phyloP scores from a whole-genome alignment of 2,329 filamentous ascomycete species.

The Chrysoporthe cubensis region DNA sequence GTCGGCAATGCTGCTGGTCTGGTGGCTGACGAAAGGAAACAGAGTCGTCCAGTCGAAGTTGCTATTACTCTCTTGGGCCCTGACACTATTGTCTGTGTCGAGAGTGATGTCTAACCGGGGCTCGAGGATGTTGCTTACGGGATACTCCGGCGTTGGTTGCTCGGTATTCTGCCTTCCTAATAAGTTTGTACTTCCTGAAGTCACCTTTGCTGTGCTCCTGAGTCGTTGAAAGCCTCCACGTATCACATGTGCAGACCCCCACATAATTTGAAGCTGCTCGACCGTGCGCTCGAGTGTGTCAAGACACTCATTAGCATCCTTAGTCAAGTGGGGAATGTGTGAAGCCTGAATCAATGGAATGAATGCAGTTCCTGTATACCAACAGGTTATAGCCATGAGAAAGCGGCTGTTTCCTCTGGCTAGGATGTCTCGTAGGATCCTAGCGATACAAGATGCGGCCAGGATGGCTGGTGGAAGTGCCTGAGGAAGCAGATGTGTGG shows the following conservation, averaged over 20 bases:
- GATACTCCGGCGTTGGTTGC: background rate
- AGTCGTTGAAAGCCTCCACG: conserved; percentile 38
- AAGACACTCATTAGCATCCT: conserved; percentile 40
- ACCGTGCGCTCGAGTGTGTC: conserved; percentile 39
- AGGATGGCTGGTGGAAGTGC: conserved; percentile 42
- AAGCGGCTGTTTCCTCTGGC: conserved; percentile 44
- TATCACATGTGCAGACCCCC: conserved; percentile 43
- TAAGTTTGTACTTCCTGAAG: background rate
- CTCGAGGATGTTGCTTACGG: background rate
- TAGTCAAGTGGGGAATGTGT: conserved; percentile 37
- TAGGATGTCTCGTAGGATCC: conserved; percentile 44
- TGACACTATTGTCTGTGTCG: background rate
- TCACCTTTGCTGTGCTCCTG: conserved; percentile 19
- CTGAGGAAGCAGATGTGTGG: conserved; percentile 42
- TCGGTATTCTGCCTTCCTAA: background rate
- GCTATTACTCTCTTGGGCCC: conserved; percentile 23
- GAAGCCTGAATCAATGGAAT: conserved; percentile 45
- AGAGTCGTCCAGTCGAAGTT: conserved; percentile 40
- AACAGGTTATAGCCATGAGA: conserved; percentile 48
- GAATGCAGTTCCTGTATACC: conserved; percentile 48
- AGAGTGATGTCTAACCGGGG: background rate
- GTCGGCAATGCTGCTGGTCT: conserved; percentile 37
- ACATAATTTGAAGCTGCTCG: conserved; percentile 40
- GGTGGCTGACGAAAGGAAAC: conserved; percentile 40
- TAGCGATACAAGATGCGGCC: conserved; percentile 43